Percentiles rank a stretch among this genome's conserved stretches.
These are phyloP conservation scores for Dryas octopetala DNA, from an alignment of 306 rosid genomes.

Conservation along the genomic window DNA sequence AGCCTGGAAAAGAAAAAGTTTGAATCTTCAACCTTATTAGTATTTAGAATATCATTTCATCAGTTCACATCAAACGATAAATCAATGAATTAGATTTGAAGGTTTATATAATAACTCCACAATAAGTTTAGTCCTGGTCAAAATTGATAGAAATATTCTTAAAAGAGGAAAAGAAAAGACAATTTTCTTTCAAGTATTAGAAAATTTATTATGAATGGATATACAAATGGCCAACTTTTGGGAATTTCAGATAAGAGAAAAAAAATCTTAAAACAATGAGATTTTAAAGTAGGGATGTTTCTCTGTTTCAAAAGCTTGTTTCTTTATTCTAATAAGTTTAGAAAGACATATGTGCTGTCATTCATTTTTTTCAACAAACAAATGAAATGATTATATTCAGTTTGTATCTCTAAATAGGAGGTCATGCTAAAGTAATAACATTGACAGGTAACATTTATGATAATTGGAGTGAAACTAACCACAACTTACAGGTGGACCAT, in stretches of 20 bases:
- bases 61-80: not conserved
- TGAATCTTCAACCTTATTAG: not conserved
- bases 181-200: not conserved
- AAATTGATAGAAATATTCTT: too few species aligned
- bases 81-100: not conserved
- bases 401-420: not conserved
- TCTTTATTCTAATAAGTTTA: not conserved
- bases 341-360: too few species aligned
- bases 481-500: conserved; percentile 98
- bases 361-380: not conserved
- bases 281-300: not conserved
- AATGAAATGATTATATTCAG: too few species aligned
- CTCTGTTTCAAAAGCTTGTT: not conserved
- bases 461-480: conserved; percentile 62
- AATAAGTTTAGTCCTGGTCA: not conserved
- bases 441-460: conserved; percentile 14
- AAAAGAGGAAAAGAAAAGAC: too few species aligned
- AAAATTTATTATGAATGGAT: not conserved
- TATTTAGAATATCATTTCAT: not conserved
- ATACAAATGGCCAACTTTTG: not conserved
- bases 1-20: conserved; percentile 52
- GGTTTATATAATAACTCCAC: not conserved
- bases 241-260: not conserved
- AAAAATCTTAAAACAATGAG: not conserved
- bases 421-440: not conserved